Evolutionary conservation across 345 rosid species (phyloP), one percentile per base, ranked within the genome.

Genomic region (Moringa oleifera): DNA sequence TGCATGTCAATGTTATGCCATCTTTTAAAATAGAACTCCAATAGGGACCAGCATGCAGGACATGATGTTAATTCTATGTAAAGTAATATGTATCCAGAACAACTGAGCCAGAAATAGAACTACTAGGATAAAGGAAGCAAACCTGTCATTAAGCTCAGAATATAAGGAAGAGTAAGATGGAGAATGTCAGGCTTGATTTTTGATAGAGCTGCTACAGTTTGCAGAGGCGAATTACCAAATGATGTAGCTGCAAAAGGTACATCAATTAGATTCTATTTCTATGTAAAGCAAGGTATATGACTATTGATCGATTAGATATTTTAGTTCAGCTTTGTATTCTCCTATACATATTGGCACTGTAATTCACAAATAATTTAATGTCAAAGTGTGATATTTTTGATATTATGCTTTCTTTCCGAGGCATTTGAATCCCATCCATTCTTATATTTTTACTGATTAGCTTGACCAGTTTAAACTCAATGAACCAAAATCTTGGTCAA

Each of bases 161-260:
- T 25, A 60, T 63, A 51, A 17, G 82, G 71, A 63, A 76, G 37
- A 58, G 66, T 41, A 23, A 57, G 69, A 33, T 37, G 72, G 61
- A 64, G 58, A 54, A 70, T 66, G 57, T 69, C 64, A 17, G 90
- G 94, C 59, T 79, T 76, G 75, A 78, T 18, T 59, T 80, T 80
- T 63, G 80, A 65, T 50, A 93, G 21, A 66, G 92, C 77, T 64
- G 73, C 37, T 58, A 88, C 77, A 61, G 85, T 63, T 69, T 73
- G 89, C 69, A 88, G 66, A 22, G 57, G 83, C 10, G 96, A 88
- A 69, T 66, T 71, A 54, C 67, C 71, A 67, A 82, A 90, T 67
- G 92, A 90, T 24, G 97, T 86, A 56, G 89, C 95, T 94, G 90
- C 64, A 71, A 63, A 65, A 67, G 63, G 50, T 71, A 59, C 46